Evolutionary conservation across 345 rosid genomes (phyloP), one percentile per base, ranked within the genome.

Genomic region (Eucalyptus albens): DNA sequence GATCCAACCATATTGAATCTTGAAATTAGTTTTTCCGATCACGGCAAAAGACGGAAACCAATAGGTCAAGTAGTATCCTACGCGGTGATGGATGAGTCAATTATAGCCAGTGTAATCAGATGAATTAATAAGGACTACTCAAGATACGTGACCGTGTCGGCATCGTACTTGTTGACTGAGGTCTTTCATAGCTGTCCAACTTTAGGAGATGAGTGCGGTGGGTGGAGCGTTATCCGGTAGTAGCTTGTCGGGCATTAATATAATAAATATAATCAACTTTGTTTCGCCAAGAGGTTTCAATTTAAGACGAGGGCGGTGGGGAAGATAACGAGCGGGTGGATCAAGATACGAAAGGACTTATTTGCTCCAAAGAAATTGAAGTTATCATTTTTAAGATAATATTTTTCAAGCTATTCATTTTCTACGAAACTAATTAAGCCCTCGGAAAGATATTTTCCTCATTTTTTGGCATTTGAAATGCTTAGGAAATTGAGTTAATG

Each of bases 341-440:
- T 56, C 62, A 9, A 56, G 62, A 56, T 56, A 8, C 62, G 3
- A 56, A 26, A 56, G 13, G 29, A 56, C 29, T 56, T 24, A 56
- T 26, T 56, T 56, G 62, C 6, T 56, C 62, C 6, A 56, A 56
- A 56, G 62, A 4, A 56, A 56, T 56, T 1, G 12, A 24, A 56
- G 29, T 56, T 9, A 56, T 24, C 27, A 56, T 56, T 56, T 1
- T 56, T 22, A 9, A 10, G 0, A 56, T 22, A 24, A 56, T 56
- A 56, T 22, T 56, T 56, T 56, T 24, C 0, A 56, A 56, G 0
- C 1, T 1, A 56, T 56, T 56, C 0, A 56, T 22, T 9, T 22
- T 56, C 11, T 19, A 21, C 0, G 0, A 53, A 53, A 53, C 11
- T 53, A 53, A 53, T 53, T 0, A 53, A 53, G 59, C 26, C 24